Base-by-base conservation (phyloP, 1,284 basidiomycete genomes). In the Rhizoctonia solani region DNA sequence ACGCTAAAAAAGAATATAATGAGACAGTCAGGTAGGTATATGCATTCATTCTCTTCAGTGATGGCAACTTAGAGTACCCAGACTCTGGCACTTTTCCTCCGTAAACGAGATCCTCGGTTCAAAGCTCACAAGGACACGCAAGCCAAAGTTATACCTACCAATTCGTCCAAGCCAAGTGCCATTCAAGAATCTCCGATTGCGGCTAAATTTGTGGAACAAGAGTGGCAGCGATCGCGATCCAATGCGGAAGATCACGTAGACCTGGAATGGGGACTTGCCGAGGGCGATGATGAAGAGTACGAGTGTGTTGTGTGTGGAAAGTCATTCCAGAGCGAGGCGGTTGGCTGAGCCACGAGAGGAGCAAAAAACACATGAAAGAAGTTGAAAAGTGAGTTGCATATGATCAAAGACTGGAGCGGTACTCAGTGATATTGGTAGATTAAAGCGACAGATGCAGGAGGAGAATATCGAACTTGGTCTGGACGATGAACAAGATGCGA, bases 251-350 rank as follows among this genome's bases (percentile, higher is more conserved):
- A 71, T 77, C 8, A 77, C 81, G 84, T 81, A 0, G 87, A 88
- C 71, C 76, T 87, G 8, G 44, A 74, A 68, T 53, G 74, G 74
- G 30, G 88, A 89, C 70, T 90, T 87, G 85, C 85, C 4, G 80
- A 83, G 9, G 85, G 82, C 4, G 86, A 90, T 75, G 87, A 85
- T 8, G 86, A 91, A 73, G 88, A 89, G 74, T 95, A 92, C 85
- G 95, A 98, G 76, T 99, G 97, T 74, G 89, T 98, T n/a, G 96
- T 90, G 2, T 99, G 97, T 75, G 83, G 86, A 63, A 98, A 98
- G 80, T 83, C 83, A 0, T 99, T 98, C 77, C 83, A 89, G 74
- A 95, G 90, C 72, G 94, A 98, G 74, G 92, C 93, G 0, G 92
- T 94, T 99, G 95, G 93, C 83, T 88, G 72, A 98, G 95, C 76